These are phyloP conservation scores for Candida mesenterica DNA, from an alignment of 1,139 yeast genomes.

Conservation along the genomic window DNA sequence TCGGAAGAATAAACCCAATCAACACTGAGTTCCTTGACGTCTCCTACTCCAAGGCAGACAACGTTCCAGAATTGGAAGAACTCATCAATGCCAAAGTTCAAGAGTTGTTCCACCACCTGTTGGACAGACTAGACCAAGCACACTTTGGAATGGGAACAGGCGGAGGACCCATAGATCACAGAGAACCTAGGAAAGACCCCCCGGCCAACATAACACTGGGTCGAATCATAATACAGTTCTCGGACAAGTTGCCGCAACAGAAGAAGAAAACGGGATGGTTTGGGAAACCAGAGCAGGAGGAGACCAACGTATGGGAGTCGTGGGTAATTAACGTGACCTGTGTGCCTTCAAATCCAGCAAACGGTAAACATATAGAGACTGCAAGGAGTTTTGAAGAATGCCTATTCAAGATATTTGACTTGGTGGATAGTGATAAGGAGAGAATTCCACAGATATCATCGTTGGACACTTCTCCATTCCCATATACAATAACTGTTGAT, in stretches of 20 bases:
- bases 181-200: too few species aligned
- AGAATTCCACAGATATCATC: slow-evolving; percentile 77
- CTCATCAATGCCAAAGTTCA: slow-evolving; percentile 43
- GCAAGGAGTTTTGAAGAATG: slow-evolving; percentile 41
- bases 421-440: slow-evolving; percentile 54
- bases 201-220: too few species aligned
- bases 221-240: slow-evolving; percentile 28
- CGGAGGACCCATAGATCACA: too few species aligned
- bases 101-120: slow-evolving; percentile 31
- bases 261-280: slow-evolving; percentile 46
- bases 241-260: slow-evolving; percentile 26
- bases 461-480: slow-evolving; percentile 66
- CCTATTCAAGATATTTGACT: slow-evolving; percentile 47
- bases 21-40: slow-evolving; percentile 44
- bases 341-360: slow-evolving; percentile 16
- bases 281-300: slow-evolving; percentile 28
- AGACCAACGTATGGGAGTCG: slow-evolving; percentile 38
- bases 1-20: slow-evolving; percentile 63
- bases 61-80: slow-evolving; percentile 43
- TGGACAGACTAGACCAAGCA: slow-evolving; percentile 14
- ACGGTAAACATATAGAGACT: slow-evolving; percentile 18
- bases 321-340: slow-evolving; percentile 41
- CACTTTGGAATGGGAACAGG: too few species aligned
- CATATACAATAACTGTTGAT: slow-evolving; percentile 43
- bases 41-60: slow-evolving; percentile 45